Base-by-base conservation (phyloP, 352 stramenopile genomes). In the Aphanomyces invadans region DNA sequence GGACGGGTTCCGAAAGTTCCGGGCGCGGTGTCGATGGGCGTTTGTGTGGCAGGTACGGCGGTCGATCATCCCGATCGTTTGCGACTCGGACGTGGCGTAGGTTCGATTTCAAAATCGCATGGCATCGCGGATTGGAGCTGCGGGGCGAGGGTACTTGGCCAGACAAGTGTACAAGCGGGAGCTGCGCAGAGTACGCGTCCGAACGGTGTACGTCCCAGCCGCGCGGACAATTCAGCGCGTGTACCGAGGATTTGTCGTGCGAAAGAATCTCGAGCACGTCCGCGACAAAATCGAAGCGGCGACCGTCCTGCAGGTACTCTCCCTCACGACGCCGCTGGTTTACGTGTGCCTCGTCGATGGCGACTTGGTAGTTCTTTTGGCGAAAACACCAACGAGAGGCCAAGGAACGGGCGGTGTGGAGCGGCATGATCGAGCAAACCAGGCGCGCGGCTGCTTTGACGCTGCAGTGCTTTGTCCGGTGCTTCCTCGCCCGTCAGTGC, bases 401-500 rank as follows among this genome's bases (percentile, higher is more conserved):
- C 15, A 33, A n/a, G 19, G 60, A 67, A 33, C 60, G 60, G 11
- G 5, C 19, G 1, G 46, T 28, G 33, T 67, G 49, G 45, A 12
- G 33, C 4, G 31, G 23, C 10, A 3, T 17, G 32, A 23, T 67
- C 32, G 26, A 21, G 3, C 17, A n/a, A 4, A 1, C 38, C 38
- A 19, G 39, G 49, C 2, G 55, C n/a, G n/a, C 23, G 11, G 23
- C 31, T 12, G 76, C 75, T 3, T 39, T 62, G 3, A 74, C 64
- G 38, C 79, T 92, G 49, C 84, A 91, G 70, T 77, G 77, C 15
- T 74, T 56, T 4, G 87, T 82, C 60, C 79, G 74, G n/a, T 87
- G 81, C 62, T 89, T 76, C 62, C 71, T 70, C 19, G 84, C 84
- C 2, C 73, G 75, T 0, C 67, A 74, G 38, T 62, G 76, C 25